Conservation (phyloP, 164 flowering plant species). For the Kalanchoe fedtschenkoi region DNA sequence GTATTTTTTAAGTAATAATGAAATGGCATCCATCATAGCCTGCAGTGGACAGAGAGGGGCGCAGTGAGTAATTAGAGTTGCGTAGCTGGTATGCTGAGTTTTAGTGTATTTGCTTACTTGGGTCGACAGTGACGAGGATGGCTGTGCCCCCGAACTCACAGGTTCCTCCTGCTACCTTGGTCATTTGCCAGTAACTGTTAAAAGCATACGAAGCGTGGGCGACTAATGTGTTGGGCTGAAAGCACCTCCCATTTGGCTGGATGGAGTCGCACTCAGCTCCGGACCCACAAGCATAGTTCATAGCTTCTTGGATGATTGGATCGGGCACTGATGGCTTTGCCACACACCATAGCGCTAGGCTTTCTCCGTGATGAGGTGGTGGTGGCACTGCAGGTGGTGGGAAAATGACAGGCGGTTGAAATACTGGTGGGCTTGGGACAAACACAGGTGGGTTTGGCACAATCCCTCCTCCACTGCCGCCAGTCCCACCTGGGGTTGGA, state of each 20-base stretch:
- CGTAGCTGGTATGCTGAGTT: not conserved
- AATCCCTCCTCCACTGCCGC: not conserved
- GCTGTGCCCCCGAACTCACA: conserved; percentile 90
- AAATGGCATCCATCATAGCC: conserved; percentile 2
- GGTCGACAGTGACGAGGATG: conserved; percentile 74
- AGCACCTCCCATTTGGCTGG: conserved; percentile 61
- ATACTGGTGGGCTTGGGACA: conserved; percentile 40
- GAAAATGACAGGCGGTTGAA: conserved; percentile 49
- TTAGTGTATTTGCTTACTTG: conserved; percentile 42
- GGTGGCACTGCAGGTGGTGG: conserved; percentile 75
- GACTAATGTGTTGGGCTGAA: conserved; percentile 44
- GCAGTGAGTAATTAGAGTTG: not conserved
- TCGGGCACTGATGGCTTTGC: conserved; percentile 92
- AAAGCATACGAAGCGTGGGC: conserved; percentile 90
- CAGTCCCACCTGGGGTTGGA: conserved; percentile 14
- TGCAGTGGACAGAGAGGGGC: not conserved
- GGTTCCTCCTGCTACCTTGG: conserved; percentile 62
- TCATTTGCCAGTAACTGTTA: conserved; percentile 87
- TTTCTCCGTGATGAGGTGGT: conserved; percentile 19
- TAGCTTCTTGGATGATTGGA: conserved; percentile 77
- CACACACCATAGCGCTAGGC: conserved; percentile 65
- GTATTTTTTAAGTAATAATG: not conserved
- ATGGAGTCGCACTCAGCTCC: conserved; percentile 80
- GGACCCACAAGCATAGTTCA: conserved; percentile 89
- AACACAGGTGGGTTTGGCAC: conserved; percentile 26